These are phyloP conservation scores for Trypanosoma brucei DNA, from an alignment of 208 protist species.

Conservation along the genomic window DNA sequence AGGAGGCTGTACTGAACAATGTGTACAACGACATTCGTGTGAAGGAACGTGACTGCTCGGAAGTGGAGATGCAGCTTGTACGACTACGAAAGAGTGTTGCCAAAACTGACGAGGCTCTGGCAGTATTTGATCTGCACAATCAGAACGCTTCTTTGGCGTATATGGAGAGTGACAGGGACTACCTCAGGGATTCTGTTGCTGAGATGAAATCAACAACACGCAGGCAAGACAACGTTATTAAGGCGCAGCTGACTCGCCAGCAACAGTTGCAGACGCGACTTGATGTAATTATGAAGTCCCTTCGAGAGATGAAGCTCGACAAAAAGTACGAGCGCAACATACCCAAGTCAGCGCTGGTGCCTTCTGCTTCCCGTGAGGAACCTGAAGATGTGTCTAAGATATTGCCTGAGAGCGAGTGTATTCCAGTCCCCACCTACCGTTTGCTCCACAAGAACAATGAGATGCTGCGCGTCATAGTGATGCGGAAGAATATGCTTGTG, in stretches of 20 bases:
- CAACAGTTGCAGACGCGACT: conserved; percentile 81
- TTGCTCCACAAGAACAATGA: conserved; percentile 86
- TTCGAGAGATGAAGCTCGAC: conserved; percentile 76
- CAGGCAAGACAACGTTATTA: conserved; percentile 73
- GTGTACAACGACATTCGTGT: conserved; percentile 74
- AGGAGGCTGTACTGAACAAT: conserved; percentile 41
- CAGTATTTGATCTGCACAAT: conserved; percentile 33
- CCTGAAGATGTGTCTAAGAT: conserved; percentile 73
- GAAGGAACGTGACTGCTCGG: conserved; percentile 56
- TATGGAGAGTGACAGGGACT: conserved; percentile 78
- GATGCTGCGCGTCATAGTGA: conserved; percentile 71
- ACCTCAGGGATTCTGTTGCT: conserved; percentile 57
- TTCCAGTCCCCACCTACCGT: conserved; percentile 82
- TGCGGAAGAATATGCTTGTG: conserved; percentile 88
- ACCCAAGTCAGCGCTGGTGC: conserved; percentile 68
- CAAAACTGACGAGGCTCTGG: conserved; percentile 39
- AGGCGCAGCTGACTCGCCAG: conserved; percentile 75
- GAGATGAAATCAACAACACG: conserved; percentile 62
- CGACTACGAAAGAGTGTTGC: conserved; percentile 45
- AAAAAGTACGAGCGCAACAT: conserved; percentile 75
- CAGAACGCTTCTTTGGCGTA: conserved; percentile 34
- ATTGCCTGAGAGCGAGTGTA: conserved; percentile 68
- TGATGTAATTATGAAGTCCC: conserved; percentile 61
- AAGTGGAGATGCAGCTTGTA: conserved; percentile 52
- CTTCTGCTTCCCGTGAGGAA: conserved; percentile 64